Percentiles rank a stretch among this genome's conserved stretches.
These are phyloP conservation scores for Odontarrhena argentea DNA, from an alignment of 345 rosid genomes.

Conservation along the genomic window DNA sequence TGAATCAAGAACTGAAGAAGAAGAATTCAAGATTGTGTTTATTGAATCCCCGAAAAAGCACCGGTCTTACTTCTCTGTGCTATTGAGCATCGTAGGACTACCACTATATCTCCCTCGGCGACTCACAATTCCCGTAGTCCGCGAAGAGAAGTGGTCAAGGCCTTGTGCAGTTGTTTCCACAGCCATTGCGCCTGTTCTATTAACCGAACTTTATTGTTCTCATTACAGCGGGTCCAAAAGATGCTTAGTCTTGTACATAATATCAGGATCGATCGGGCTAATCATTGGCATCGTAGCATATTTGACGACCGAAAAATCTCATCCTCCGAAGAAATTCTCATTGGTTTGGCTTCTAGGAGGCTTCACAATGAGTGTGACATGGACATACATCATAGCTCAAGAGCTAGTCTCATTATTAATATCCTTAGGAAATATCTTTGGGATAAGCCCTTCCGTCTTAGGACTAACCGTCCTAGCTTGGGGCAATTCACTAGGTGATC, in stretches of 20 bases:
- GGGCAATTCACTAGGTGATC: constrained; percentile 92
- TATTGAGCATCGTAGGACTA: constrained; percentile 50
- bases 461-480: constrained; percentile 88
- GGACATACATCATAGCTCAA: constrained; percentile 86
- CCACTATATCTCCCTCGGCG: constrained; percentile 80
- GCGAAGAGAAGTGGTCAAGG: constrained; percentile 73
- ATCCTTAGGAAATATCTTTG: constrained; percentile 64
- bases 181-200: constrained; percentile 65
- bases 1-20: constrained; percentile 32
- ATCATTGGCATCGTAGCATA: constrained; percentile 57
- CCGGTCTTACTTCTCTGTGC: constrained; percentile 35
- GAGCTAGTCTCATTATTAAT: constrained; percentile 78
- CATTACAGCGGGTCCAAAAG: constrained; percentile 36
- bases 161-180: constrained; percentile 67
- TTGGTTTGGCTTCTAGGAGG: constrained; percentile 82
- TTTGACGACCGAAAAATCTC: constrained; percentile 52
- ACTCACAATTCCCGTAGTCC: constrained; percentile 76
- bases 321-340: constrained; percentile 64
- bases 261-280: constrained; percentile 51
- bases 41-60: constrained; percentile 16
- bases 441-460: constrained; percentile 67
- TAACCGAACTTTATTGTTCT: constrained; percentile 56
- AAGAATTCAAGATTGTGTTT: constrained; percentile 26
- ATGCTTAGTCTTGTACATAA: constrained; percentile 46
- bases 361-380: constrained; percentile 81